A percentile compares a stretch with the other conserved stretches of the same genome.
These are phyloP conservation scores for Pisolithus thermaeus DNA, from an alignment of 1,284 basidiomycete genomes.

Conservation along the genomic window DNA sequence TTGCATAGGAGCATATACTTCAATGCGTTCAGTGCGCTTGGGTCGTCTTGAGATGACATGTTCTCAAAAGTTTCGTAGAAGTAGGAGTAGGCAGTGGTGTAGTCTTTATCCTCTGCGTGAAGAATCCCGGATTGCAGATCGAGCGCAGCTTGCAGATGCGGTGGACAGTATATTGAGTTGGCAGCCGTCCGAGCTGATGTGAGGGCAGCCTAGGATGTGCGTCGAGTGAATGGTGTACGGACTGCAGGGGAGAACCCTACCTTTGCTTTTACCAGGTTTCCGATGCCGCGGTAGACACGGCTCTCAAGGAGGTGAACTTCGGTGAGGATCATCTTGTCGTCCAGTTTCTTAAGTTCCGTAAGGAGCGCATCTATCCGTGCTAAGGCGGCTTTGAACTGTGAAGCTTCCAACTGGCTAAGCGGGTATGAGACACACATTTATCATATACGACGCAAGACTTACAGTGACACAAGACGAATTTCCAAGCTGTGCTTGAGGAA, in stretches of 20 bases:
- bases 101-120: constrained; percentile 97
- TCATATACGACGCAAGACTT: constrained; percentile 20
- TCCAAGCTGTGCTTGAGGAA: constrained; percentile 95
- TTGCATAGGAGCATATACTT: constrained; percentile 99
- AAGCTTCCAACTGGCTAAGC: constrained; percentile 68
- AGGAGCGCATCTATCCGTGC: constrained; percentile 80
- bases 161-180: constrained; percentile 97
- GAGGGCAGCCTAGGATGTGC: constrained; percentile 65
- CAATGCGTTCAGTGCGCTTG: constrained; percentile 74
- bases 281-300: constrained; percentile 84
- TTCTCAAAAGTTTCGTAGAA: constrained; percentile 97
- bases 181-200: constrained; percentile 93
- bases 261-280: constrained; percentile 94
- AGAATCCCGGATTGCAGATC: constrained; percentile 91
- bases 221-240: not conserved
- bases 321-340: constrained; percentile 97
- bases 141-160: constrained; percentile 84
- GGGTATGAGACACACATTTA: constrained; percentile 3
- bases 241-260: constrained; percentile 31
- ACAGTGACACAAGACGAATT: constrained; percentile 83
- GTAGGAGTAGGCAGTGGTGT: constrained; percentile 95
- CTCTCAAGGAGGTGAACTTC: constrained; percentile 95
- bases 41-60: constrained; percentile 66
- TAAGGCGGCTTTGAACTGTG: constrained; percentile 77
- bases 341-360: constrained; percentile 86